Evolutionary conservation across 495 filamentous ascomycete species (phyloP).

Genomic region (Tuber microsphaerosporum): DNA sequence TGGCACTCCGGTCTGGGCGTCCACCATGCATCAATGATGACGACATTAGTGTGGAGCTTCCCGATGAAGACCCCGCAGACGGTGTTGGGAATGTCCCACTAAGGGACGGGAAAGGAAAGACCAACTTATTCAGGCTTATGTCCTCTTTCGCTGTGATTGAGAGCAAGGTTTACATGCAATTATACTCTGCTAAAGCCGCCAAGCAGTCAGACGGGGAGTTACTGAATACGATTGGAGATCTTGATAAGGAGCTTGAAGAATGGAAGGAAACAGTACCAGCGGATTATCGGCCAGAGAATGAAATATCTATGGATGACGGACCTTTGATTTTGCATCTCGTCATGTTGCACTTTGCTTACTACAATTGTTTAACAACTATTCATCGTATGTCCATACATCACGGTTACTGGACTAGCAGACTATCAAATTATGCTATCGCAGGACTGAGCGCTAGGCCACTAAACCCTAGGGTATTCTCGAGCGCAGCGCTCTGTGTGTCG

Average conservation of each 20-base stretch:
- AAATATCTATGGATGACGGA: conserved; percentile 78
- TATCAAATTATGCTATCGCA: conserved; percentile 92
- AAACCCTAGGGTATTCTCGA: conserved; percentile 92
- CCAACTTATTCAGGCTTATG: conserved; percentile 88
- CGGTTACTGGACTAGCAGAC: conserved; percentile 92
- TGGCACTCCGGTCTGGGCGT: conserved; percentile 84
- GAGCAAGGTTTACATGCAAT: conserved; percentile 84
- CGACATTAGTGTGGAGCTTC: conserved; percentile 95
- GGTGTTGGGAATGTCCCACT: conserved; percentile 89
- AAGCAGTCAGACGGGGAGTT: conserved; percentile 90
- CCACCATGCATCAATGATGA: conserved; percentile 95
- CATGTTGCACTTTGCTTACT: conserved; percentile 90
- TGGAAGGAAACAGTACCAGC: conserved; percentile 95
- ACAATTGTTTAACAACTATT: conserved; percentile 95
- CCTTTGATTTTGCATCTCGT: conserved; percentile 87
- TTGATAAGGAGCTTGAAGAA: conserved; percentile 84
- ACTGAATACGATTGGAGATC: conserved; percentile 89
- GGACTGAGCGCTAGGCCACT: conserved; percentile 82
- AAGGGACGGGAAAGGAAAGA: conserved; percentile 80
- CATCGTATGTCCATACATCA: conserved; percentile 98
- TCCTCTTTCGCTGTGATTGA: conserved; percentile 86
- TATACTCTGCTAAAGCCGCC: conserved; percentile 87
- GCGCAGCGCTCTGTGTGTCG: conserved; percentile 81
- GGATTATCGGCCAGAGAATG: conserved; percentile 89
- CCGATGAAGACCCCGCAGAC: conserved; percentile 81